Percentiles rank a stretch among this genome's conserved stretches.
phyloP scores from a whole-genome alignment of 192 early-diverging fungal genomes.

The Backusella sp. region DNA sequence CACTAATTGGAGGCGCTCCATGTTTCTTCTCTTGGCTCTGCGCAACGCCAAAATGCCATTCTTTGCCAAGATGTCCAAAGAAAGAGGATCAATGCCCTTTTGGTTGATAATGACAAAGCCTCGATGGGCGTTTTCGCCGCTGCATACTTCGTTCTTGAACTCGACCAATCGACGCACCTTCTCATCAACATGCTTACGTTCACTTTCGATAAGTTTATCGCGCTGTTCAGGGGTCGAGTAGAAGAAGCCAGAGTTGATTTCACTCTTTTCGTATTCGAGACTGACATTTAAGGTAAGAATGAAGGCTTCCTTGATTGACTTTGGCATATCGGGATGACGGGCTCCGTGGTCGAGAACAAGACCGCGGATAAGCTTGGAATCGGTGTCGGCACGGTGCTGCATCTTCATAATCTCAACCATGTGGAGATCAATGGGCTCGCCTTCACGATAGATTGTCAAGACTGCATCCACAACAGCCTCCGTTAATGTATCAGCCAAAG shows the following conservation, averaged over 20 bases:
- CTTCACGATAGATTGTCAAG: constrained; percentile 76
- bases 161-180: constrained; percentile 94
- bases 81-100: constrained; percentile 98
- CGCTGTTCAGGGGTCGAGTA: constrained; percentile 98
- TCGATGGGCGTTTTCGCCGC: constrained; percentile 70
- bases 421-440: constrained; percentile 92
- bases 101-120: constrained; percentile 98
- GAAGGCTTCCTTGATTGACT: constrained; percentile 85
- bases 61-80: constrained; percentile 95
- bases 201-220: constrained; percentile 97
- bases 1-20: constrained; percentile 96
- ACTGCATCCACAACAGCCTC: constrained; percentile 98
- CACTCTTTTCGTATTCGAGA: constrained; percentile 98
- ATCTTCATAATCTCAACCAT: constrained; percentile 99
- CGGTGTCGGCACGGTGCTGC: constrained; percentile 98
- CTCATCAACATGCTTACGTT: constrained; percentile 93
- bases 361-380: constrained; percentile 90
- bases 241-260: constrained; percentile 99
- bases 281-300: constrained; percentile 96
- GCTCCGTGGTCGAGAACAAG: constrained; percentile 99
- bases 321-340: constrained; percentile 99
- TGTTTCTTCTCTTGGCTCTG: constrained; percentile 98
- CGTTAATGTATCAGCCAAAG: constrained; percentile 89
- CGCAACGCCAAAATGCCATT: constrained; percentile 92
- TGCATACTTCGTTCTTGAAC: constrained; percentile 94